Percentiles rank a stretch among this genome's conserved stretches.
These are phyloP conservation scores for Tubosaeta brunneosetosa DNA, from an alignment of 768 basidiomycete genomes.

Conservation along the genomic window DNA sequence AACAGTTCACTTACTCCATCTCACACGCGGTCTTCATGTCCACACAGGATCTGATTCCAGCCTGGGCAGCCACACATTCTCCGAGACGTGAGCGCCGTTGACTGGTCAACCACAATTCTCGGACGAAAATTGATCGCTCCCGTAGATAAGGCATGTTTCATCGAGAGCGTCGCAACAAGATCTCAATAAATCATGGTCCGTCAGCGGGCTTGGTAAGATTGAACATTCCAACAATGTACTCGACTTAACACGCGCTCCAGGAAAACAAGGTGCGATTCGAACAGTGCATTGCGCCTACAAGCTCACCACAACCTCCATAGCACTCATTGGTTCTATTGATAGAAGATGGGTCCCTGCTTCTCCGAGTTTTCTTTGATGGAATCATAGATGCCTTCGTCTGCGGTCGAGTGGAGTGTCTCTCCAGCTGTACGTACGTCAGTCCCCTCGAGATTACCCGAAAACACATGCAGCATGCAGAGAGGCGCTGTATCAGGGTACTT, in stretches of 20 bases:
- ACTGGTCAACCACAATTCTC: slow-evolving; percentile 79
- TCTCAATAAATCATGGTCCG: slow-evolving; percentile 38
- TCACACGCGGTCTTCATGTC: background rate
- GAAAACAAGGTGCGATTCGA: slow-evolving; percentile 65
- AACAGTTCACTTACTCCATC: background rate
- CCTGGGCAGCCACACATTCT: slow-evolving; percentile 55
- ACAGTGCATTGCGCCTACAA: slow-evolving; percentile 41
- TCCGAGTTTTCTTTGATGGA: slow-evolving; percentile 91
- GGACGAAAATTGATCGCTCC: slow-evolving; percentile 59
- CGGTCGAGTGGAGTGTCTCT: slow-evolving; percentile 71
- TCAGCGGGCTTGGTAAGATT: slow-evolving; percentile 60
- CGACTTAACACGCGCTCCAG: slow-evolving; percentile 80
- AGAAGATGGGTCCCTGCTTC: slow-evolving; percentile 80
- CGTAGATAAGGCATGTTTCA: slow-evolving; percentile 58
- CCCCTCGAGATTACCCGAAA: slow-evolving; percentile 77
- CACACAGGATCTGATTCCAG: slow-evolving; percentile 76
- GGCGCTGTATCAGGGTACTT: slow-evolving; percentile 84
- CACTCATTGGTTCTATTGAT: slow-evolving; percentile 39
- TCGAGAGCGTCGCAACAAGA: background rate
- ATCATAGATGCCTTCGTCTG: slow-evolving; percentile 76
- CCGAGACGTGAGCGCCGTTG: slow-evolving; percentile 74
- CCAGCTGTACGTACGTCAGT: slow-evolving; percentile 77
- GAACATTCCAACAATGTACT: slow-evolving; percentile 93
- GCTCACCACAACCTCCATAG: background rate
- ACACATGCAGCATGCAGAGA: slow-evolving; percentile 83